Evolutionary conservation across 768 basidiomycete species (phyloP).

Genomic region (Termitomyces sp.): DNA sequence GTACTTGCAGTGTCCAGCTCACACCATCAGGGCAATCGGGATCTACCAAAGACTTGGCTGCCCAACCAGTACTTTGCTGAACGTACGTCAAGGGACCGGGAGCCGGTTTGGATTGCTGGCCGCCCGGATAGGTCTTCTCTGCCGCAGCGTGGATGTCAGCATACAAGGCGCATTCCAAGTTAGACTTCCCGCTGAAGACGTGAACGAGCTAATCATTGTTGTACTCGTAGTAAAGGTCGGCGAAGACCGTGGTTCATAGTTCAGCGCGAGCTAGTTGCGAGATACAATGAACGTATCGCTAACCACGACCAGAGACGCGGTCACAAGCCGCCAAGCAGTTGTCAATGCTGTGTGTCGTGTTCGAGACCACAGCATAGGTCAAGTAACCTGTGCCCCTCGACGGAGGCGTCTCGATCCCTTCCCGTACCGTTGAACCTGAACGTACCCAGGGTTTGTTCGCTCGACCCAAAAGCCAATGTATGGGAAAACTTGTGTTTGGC

Average conservation of each 20-base stretch:
- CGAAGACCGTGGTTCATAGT: conserved; percentile 32
- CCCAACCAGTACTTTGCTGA: conserved; percentile 41
- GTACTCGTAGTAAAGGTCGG: conserved; percentile 44
- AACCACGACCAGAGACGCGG: conserved; percentile 31
- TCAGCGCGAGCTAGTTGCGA: not conserved
- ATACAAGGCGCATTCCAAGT: conserved; percentile 44
- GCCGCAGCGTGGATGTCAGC: conserved; percentile 37
- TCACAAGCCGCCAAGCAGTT: conserved; percentile 37
- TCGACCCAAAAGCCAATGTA: no score
- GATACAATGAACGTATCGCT: conserved; percentile 1
- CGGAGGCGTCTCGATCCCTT: conserved; percentile 33
- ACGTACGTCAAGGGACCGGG: conserved; percentile 38
- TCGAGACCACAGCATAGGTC: conserved; percentile 40
- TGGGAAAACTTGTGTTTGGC: conserved; percentile 4
- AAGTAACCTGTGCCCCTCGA: conserved; percentile 42
- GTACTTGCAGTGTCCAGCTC: conserved; percentile 43
- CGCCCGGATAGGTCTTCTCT: conserved; percentile 42
- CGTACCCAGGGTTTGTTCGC: conserved; percentile 27
- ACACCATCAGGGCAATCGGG: conserved; percentile 38
- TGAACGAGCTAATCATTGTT: conserved; percentile 39
- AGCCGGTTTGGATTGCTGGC: conserved; percentile 33
- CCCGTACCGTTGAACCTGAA: conserved; percentile 33
- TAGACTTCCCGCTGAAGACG: conserved; percentile 34
- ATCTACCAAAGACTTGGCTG: conserved; percentile 31
- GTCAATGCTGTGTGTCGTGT: conserved; percentile 39